phyloP scores from a whole-genome alignment of 257 asterid genomes.

The Coffea canephora region DNA sequence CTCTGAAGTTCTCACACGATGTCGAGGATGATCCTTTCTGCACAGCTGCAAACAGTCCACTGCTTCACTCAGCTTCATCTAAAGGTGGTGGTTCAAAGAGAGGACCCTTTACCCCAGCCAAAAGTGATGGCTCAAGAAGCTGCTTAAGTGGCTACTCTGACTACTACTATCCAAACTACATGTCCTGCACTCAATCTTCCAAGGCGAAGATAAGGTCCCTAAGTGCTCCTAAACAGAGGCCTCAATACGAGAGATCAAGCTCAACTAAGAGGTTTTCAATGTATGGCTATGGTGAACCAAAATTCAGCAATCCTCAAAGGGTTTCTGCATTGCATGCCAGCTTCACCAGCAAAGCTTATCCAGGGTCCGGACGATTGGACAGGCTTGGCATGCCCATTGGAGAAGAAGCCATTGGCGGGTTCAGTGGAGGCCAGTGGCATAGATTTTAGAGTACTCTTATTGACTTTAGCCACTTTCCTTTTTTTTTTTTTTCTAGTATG shows the following conservation, averaged over 20 bases:
- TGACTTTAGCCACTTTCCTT: background rate
- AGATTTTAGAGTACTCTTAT: slow-evolving; percentile 29
- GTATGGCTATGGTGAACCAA: slow-evolving; percentile 47
- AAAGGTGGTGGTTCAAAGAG: slow-evolving; percentile 37
- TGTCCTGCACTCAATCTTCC: slow-evolving; percentile 79
- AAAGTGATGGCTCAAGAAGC: slow-evolving; percentile 70
- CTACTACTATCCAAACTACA: slow-evolving; percentile 52
- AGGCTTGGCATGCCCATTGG: slow-evolving; percentile 67
- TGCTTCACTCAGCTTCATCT: slow-evolving; percentile 47
- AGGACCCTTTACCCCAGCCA: slow-evolving; percentile 65
- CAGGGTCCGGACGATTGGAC: slow-evolving; percentile 78
- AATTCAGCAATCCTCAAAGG: slow-evolving; percentile 30
- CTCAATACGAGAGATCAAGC: slow-evolving; percentile 58
- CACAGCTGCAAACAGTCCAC: slow-evolving; percentile 64
- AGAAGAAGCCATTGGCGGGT: slow-evolving; percentile 44
- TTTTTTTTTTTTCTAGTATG: background rate
- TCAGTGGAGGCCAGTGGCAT: slow-evolving; percentile 51
- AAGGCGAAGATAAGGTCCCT: slow-evolving; percentile 81
- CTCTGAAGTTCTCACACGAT: slow-evolving; percentile 32
- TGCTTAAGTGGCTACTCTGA: slow-evolving; percentile 60
- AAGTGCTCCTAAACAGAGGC: slow-evolving; percentile 87
- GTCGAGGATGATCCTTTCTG: slow-evolving; percentile 43
- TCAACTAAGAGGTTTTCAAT: slow-evolving; percentile 64
- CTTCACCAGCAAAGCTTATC: slow-evolving; percentile 61
- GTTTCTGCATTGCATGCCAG: slow-evolving; percentile 37